These are phyloP conservation scores for Huntiella bhutanensis DNA, from an alignment of 2,329 filamentous ascomycete species.

Conservation along the genomic window DNA sequence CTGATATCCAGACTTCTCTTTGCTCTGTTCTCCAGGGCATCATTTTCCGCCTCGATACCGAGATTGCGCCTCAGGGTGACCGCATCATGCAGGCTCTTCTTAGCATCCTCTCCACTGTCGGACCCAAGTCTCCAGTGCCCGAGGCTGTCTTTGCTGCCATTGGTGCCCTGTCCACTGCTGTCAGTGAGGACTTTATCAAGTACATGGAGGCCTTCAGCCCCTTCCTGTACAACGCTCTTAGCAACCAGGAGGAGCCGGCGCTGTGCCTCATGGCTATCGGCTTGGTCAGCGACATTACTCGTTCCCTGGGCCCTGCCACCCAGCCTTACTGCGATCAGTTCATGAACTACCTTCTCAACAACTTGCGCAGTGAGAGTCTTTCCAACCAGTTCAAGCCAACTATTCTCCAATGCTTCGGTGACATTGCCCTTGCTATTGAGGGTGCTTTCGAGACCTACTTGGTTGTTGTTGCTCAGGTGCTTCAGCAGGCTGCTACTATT, in stretches of 20 bases:
- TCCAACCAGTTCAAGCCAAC: conserved; percentile 96
- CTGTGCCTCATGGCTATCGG: conserved; percentile 96
- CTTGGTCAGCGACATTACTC: conserved; percentile 86
- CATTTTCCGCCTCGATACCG: conserved; percentile 74
- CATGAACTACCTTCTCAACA: conserved; percentile 94
- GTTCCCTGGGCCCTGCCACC: conserved; percentile 73
- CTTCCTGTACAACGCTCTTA: conserved; percentile 82
- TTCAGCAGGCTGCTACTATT: conserved; percentile 80
- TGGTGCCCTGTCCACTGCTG: conserved; percentile 73
- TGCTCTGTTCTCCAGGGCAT: conserved; percentile 83
- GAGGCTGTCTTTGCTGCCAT: conserved; percentile 86
- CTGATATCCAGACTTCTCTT: conserved; percentile 95
- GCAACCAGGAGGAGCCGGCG: conserved; percentile 86
- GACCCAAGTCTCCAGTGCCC: conserved; percentile 78
- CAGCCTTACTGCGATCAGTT: conserved; percentile 93
- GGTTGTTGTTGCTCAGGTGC: conserved; percentile 74
- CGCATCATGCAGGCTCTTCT: conserved; percentile 83
- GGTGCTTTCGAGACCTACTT: conserved; percentile 87
- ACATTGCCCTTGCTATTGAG: conserved; percentile 87
- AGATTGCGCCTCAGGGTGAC: conserved; percentile 78
- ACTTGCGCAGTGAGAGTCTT: conserved; percentile 67
- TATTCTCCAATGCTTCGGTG: conserved; percentile 93
- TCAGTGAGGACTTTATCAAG: conserved; percentile 84
- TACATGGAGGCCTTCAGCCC: conserved; percentile 95
- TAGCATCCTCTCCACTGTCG: conserved; percentile 57